Evolutionary conservation across 2,329 filamentous ascomycete species (phyloP).

Genomic region (Venturiaceae sp.): DNA sequence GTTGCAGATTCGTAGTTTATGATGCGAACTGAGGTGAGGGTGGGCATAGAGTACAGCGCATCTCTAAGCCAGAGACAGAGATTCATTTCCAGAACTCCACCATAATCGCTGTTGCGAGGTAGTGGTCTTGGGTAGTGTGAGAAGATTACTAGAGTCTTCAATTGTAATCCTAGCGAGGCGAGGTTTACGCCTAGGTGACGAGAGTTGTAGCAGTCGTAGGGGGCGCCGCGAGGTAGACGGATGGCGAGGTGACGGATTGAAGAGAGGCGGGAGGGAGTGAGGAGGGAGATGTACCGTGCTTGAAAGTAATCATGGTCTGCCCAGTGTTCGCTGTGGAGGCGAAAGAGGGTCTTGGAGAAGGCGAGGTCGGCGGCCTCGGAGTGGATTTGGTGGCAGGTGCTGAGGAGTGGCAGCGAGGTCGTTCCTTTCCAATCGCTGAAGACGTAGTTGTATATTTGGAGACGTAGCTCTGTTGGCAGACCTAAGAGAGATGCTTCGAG

Average conservation of each 20-base stretch:
- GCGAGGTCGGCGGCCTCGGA: conserved; percentile 8
- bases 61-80: conserved; percentile 2
- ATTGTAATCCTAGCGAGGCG: not conserved
- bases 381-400: conserved; percentile 10
- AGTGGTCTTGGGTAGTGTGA: not conserved
- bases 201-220: conserved; percentile 1
- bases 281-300: not conserved
- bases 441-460: conserved; percentile 11
- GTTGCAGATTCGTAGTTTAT: conserved; percentile 4
- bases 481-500: conserved; percentile 7
- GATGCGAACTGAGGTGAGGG: not conserved
- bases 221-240: not conserved
- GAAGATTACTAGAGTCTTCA: conserved; percentile 3
- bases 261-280: not conserved
- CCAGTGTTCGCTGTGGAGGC: conserved; percentile 4
- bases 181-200: not conserved
- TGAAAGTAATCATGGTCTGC: conserved; percentile 2
- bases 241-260: not conserved
- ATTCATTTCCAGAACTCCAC: conserved; percentile 1
- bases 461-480: conserved; percentile 10
- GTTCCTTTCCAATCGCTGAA: conserved; percentile 2
- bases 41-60: conserved; percentile 1
- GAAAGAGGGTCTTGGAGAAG: conserved; percentile 9
- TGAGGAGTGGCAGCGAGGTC: conserved; percentile 8
- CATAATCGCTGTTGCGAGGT: not conserved